phyloP scores from a whole-genome alignment of 2,329 filamentous ascomycete genomes.

The Diaporthe sp. region DNA sequence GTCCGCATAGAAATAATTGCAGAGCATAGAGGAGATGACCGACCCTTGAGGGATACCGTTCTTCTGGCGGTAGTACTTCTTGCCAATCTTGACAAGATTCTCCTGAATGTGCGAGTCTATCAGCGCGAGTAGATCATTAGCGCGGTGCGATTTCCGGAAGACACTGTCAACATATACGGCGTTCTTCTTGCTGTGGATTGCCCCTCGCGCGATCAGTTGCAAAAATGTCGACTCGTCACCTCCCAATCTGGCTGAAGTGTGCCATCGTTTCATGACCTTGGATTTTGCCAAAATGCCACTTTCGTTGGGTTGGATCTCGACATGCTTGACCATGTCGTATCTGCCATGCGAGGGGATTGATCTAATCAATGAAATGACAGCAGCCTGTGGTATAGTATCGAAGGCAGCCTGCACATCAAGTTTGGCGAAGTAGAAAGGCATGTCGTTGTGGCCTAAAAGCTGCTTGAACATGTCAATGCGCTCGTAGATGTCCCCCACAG shows the following conservation, averaged over 20 bases:
- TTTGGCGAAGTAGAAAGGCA: slow-evolving; percentile 85
- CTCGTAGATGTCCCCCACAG: slow-evolving; percentile 81
- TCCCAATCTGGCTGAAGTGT: slow-evolving; percentile 58
- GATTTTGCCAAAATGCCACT: slow-evolving; percentile 39
- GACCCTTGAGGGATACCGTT: slow-evolving; percentile 94
- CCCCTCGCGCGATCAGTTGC: slow-evolving; percentile 53
- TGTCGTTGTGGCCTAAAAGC: slow-evolving; percentile 50
- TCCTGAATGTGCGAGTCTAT: slow-evolving; percentile 82
- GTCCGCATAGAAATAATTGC: slow-evolving; percentile 96
- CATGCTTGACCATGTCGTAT: slow-evolving; percentile 81
- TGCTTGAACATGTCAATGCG: slow-evolving; percentile 77
- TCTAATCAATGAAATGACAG: slow-evolving; percentile 74
- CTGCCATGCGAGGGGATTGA: slow-evolving; percentile 64
- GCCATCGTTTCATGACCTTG: slow-evolving; percentile 61
- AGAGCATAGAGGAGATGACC: slow-evolving; percentile 84
- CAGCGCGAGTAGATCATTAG: slow-evolving; percentile 72
- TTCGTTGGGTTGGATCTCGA: slow-evolving; percentile 70
- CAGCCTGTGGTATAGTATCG: slow-evolving; percentile 90
- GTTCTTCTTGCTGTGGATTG: slow-evolving; percentile 63
- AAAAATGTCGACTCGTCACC: slow-evolving; percentile 56
- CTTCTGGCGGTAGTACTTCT: slow-evolving; percentile 88
- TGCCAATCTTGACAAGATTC: slow-evolving; percentile 90
- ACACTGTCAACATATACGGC: slow-evolving; percentile 83
- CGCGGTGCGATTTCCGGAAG: slow-evolving; percentile 65
- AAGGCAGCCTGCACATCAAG: slow-evolving; percentile 93